Evolutionary conservation across 176 grass and related monocot genomes (phyloP).

Genomic region (Aegilops sharonensis): DNA sequence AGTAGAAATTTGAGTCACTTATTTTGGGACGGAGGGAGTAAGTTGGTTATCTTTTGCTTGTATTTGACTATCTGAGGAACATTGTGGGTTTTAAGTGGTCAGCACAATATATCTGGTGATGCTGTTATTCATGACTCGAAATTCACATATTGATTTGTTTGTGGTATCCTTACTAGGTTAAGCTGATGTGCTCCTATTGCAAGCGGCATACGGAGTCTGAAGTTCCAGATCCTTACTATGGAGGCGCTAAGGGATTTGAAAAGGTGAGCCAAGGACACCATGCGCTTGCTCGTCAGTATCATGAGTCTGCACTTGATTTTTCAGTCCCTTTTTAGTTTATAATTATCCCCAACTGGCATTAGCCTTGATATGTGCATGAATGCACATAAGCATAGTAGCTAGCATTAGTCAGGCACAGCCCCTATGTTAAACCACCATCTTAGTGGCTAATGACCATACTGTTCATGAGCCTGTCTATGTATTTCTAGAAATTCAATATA

Average conservation of each 20-base stretch:
- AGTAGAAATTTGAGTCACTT: too few species aligned
- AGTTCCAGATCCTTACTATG: slow-evolving; percentile 99
- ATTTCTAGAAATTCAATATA: neutral
- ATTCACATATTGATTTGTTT: neutral
- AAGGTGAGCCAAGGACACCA: slow-evolving; percentile 44
- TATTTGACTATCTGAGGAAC: neutral
- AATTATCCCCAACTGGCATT: neutral
- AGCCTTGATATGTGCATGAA: neutral
- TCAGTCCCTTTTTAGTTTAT: neutral
- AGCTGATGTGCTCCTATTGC: slow-evolving; percentile 96
- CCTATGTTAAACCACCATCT: neutral
- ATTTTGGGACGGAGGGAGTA: too few species aligned
- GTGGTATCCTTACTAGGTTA: slow-evolving; percentile 50
- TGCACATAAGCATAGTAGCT: neutral
- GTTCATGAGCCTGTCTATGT: slow-evolving; percentile 7
- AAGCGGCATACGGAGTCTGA: slow-evolving; percentile 76
- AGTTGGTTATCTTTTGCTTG: slow-evolving; percentile 14
- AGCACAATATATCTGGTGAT: neutral
- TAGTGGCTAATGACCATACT: neutral
- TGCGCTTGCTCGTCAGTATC: neutral
- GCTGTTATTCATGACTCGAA: slow-evolving; percentile 1
- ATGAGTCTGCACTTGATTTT: neutral
- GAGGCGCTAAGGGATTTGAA: slow-evolving; percentile 88
- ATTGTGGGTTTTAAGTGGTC: neutral
- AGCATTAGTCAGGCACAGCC: neutral